A percentile compares a stretch with the other conserved stretches of the same genome.
Evolutionary conservation across 495 filamentous ascomycete species (phyloP).

Genomic region (Melanomma pulvis-pyrius): DNA sequence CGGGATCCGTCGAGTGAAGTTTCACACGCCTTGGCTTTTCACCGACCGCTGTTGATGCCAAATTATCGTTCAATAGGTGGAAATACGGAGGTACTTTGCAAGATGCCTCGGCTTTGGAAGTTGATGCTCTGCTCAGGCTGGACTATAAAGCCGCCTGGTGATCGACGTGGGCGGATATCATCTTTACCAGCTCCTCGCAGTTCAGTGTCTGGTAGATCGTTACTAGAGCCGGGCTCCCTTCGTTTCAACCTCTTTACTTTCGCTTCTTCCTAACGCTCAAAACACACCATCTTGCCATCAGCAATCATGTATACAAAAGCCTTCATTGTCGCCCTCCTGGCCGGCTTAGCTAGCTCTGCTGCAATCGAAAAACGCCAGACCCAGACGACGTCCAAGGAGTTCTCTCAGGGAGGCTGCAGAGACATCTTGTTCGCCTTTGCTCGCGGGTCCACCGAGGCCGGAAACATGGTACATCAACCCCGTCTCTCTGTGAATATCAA

Average conservation of each 20-base stretch:
- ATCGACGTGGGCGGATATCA: background rate
- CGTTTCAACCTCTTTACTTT: background rate
- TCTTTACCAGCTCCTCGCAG: background rate
- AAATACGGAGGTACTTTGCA: background rate
- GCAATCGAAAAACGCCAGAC: constrained; percentile 32
- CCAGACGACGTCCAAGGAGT: constrained; percentile 48
- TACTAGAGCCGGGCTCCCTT: background rate
- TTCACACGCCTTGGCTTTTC: background rate
- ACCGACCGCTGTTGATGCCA: background rate
- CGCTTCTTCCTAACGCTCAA: background rate
- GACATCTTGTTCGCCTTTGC: constrained; percentile 57
- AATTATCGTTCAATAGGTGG: background rate
- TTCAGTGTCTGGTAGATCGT: background rate
- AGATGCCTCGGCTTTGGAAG: background rate
- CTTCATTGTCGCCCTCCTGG: constrained; percentile 11
- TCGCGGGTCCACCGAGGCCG: constrained; percentile 54
- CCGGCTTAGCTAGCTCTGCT: constrained; percentile 8
- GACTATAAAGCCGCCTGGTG: constrained; percentile 14
- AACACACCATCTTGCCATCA: background rate
- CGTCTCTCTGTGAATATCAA: background rate
- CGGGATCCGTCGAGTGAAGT: background rate
- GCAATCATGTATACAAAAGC: constrained; percentile 23
- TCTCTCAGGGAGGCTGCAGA: constrained; percentile 50
- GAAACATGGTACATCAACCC: constrained; percentile 53
- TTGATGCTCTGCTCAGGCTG: background rate